These are phyloP conservation scores for Aspergillus cejpii DNA, from an alignment of 2,329 filamentous ascomycete genomes.

Conservation along the genomic window DNA sequence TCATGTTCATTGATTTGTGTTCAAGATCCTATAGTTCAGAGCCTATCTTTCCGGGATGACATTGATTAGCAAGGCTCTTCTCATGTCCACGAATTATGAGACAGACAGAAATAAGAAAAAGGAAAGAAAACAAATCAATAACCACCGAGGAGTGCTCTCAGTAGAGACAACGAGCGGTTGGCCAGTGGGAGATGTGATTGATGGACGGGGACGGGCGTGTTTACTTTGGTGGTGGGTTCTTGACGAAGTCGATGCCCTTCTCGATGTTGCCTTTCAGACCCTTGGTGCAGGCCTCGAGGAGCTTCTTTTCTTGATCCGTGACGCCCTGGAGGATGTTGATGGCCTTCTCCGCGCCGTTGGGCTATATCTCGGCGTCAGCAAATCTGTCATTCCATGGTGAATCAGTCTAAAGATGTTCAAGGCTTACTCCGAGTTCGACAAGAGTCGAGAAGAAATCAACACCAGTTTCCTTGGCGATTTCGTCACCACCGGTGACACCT, in stretches of 20 bases:
- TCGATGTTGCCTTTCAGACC: conserved; percentile 87
- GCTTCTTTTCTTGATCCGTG: conserved; percentile 80
- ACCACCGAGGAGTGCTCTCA: conserved; percentile 11
- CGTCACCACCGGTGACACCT: conserved; percentile 80
- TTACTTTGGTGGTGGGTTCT: conserved; percentile 86
- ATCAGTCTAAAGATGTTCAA: conserved; percentile 2
- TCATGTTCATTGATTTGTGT: conserved; percentile 19
- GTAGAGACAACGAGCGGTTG: conserved; percentile 14
- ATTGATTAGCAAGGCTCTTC: conserved; percentile 34
- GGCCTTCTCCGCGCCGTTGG: conserved; percentile 78
- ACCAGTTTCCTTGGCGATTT: conserved; percentile 74
- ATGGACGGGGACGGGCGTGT: conserved; percentile 35
- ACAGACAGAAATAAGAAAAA: not conserved
- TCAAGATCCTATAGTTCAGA: conserved; percentile 35
- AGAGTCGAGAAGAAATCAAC: conserved; percentile 94
- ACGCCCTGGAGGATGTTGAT: conserved; percentile 69
- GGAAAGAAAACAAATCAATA: too few species aligned
- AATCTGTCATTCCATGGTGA: conserved; percentile 1
- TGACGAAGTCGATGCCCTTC: conserved; percentile 86
- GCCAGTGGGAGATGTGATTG: conserved; percentile 15
- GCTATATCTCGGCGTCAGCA: conserved; percentile 47
- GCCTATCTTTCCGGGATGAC: conserved; percentile 40
- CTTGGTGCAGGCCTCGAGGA: conserved; percentile 67
- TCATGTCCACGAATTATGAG: conserved; percentile 15
- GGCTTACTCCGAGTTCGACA: conserved; percentile 85